Evolutionary conservation across 352 stramenopile genomes (phyloP).

Genomic region (Plasmopara halstedii): DNA sequence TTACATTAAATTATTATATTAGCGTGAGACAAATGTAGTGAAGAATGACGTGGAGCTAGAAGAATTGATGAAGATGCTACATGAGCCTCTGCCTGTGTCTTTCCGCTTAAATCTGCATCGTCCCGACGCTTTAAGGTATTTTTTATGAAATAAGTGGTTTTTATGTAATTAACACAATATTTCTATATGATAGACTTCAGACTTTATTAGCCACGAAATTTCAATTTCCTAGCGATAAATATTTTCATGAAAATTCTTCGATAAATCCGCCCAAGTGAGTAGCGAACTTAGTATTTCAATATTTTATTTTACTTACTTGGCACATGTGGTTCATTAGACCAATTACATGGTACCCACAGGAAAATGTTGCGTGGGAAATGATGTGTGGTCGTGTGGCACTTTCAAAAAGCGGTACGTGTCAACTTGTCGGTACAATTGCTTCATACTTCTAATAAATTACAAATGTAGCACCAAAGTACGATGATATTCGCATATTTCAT

Average conservation of each 20-base stretch:
- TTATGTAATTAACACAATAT: neutral
- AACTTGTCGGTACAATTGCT: neutral
- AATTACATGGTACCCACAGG: constrained; percentile 72
- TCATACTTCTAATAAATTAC: neutral
- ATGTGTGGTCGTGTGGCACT: constrained; percentile 74
- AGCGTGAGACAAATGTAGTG: constrained; percentile 61
- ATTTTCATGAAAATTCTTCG: constrained; percentile 38
- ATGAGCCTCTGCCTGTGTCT: constrained; percentile 68
- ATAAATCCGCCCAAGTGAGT: constrained; percentile 61
- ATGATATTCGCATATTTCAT: constrained; percentile 86
- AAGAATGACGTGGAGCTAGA: constrained; percentile 40
- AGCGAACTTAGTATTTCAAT: neutral
- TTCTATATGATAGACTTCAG: constrained; percentile 31
- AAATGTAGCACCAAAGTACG: constrained; percentile 58
- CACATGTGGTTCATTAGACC: constrained; percentile 19
- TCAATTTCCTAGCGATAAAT: constrained; percentile 52
- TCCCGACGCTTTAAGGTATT: constrained; percentile 35
- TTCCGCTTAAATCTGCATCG: constrained; percentile 80
- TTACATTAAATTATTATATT: neutral
- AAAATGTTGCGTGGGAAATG: constrained; percentile 76
- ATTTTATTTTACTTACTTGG: constrained; percentile 1
- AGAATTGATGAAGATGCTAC: constrained; percentile 61
- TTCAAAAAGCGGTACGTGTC: constrained; percentile 57
- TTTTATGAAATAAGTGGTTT: neutral
- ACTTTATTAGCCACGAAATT: constrained; percentile 33